These are phyloP conservation scores for Dactylonectria estremocensis DNA, from an alignment of 2,329 filamentous ascomycete genomes.

Conservation along the genomic window DNA sequence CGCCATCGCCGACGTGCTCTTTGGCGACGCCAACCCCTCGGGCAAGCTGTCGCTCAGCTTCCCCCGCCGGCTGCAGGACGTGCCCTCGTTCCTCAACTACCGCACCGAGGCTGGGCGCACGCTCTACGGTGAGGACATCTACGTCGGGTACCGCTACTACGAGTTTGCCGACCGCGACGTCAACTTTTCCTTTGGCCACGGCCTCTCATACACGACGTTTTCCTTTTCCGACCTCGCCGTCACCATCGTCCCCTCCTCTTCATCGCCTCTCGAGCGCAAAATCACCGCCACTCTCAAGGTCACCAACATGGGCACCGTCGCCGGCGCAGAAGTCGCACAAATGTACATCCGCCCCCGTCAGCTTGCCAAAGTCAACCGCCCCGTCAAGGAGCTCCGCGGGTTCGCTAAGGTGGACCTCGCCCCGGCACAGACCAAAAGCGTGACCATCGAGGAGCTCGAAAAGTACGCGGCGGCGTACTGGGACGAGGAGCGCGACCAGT, in stretches of 20 bases:
- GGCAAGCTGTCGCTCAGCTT: slow-evolving; percentile 84
- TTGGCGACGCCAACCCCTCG: slow-evolving; percentile 81
- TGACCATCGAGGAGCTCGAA: slow-evolving; percentile 70
- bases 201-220: slow-evolving; percentile 84
- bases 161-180: slow-evolving; percentile 75
- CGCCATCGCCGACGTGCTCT: slow-evolving; percentile 84
- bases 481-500: slow-evolving; percentile 77
- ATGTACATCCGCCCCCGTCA: slow-evolving; percentile 69
- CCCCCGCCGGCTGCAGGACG: slow-evolving; percentile 64
- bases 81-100: slow-evolving; percentile 10
- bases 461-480: slow-evolving; percentile 80
- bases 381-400: slow-evolving; percentile 75
- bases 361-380: slow-evolving; percentile 67
- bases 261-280: slow-evolving; percentile 63
- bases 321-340: slow-evolving; percentile 71
- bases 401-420: slow-evolving; percentile 76
- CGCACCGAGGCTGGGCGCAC: slow-evolving; percentile 12
- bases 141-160: slow-evolving; percentile 74
- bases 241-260: too few relatives aligned
- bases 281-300: slow-evolving; percentile 66
- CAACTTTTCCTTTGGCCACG: slow-evolving; percentile 85
- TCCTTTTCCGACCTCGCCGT: slow-evolving; percentile 66
- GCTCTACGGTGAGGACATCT: slow-evolving; percentile 12
- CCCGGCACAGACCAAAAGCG: slow-evolving; percentile 70
- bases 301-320: slow-evolving; percentile 71